These are phyloP conservation scores for Lactarius evosmus DNA, from an alignment of 768 basidiomycete species.

Conservation along the genomic window DNA sequence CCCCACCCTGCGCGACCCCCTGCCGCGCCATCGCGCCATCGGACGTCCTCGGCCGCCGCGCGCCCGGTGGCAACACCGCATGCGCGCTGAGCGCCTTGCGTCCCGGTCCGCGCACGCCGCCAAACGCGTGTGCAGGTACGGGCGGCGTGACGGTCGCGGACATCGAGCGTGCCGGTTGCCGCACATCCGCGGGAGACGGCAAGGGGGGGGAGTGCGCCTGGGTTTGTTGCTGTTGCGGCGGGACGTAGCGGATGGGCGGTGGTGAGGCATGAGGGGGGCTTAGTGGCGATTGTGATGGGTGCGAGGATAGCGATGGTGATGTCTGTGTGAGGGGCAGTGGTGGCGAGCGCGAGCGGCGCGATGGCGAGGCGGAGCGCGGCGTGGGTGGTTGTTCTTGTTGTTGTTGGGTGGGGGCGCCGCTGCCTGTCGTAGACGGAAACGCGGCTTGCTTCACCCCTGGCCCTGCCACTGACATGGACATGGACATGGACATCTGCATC, in stretches of 20 bases:
- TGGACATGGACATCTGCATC: slow-evolving; percentile 10
- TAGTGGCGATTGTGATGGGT: slow-evolving; percentile 24
- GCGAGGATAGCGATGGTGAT: slow-evolving; percentile 52
- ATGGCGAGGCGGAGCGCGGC: slow-evolving; percentile 55
- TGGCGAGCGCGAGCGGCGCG: slow-evolving; percentile 32
- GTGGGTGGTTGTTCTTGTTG: slow-evolving; percentile 36
- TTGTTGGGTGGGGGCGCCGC: slow-evolving; percentile 30
- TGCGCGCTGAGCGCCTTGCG: slow-evolving; percentile 68
- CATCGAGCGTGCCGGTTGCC: slow-evolving; percentile 60
- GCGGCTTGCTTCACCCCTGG: slow-evolving; percentile 36
- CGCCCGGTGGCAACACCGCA: slow-evolving; percentile 44
- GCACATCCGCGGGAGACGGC: slow-evolving; percentile 31
- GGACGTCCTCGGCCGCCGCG: slow-evolving; percentile 42
- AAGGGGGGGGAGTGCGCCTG: too few relatives aligned
- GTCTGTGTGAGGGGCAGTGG: neutral
- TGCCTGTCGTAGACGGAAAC: slow-evolving; percentile 33
- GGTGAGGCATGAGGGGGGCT: neutral
- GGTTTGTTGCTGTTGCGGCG: neutral
- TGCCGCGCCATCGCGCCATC: slow-evolving; percentile 34
- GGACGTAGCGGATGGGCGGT: slow-evolving; percentile 4
- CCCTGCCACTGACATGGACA: neutral
- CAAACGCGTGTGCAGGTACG: slow-evolving; percentile 11
- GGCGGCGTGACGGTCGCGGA: slow-evolving; percentile 58
- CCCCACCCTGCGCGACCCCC: slow-evolving; percentile 33
- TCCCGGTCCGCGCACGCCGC: slow-evolving; percentile 38